Conservation (phyloP, 179 eudicot species). For the Drosera spatulata region DNA sequence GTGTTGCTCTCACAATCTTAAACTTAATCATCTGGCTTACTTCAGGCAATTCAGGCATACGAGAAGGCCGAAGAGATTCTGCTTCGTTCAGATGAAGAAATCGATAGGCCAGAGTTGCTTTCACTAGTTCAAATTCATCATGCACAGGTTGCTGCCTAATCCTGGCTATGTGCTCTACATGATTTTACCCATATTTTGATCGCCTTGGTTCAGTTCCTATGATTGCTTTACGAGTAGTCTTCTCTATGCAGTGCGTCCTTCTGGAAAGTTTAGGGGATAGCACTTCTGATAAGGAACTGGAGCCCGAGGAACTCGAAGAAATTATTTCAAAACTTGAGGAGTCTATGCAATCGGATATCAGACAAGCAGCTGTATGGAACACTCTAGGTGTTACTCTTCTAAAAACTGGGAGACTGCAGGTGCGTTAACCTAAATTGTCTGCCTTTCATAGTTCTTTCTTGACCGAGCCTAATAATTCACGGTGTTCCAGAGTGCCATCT, state of each 20-base stretch:
- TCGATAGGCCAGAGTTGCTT: slow-evolving; percentile 86
- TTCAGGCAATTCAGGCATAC: slow-evolving; percentile 63
- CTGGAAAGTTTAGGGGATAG: slow-evolving; percentile 64
- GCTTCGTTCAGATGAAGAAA: slow-evolving; percentile 77
- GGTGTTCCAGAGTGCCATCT: slow-evolving; percentile 61
- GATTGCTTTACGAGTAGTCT: slow-evolving; percentile 4
- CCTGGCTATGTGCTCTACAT: background rate
- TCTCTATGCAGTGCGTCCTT: slow-evolving; percentile 61
- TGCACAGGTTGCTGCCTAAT: slow-evolving; percentile 55
- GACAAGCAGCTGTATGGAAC: slow-evolving; percentile 94
- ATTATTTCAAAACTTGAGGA: slow-evolving; percentile 60
- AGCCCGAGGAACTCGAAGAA: slow-evolving; percentile 65
- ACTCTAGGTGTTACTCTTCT: slow-evolving; percentile 79
- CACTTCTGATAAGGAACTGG: slow-evolving; percentile 59
- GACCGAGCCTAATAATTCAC: slow-evolving; percentile 15
- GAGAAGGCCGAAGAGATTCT: slow-evolving; percentile 91
- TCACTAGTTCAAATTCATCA: slow-evolving; percentile 90
- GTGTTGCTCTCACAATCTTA: slow-evolving; percentile 6
- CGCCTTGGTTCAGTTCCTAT: background rate
- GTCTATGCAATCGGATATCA: slow-evolving; percentile 65
- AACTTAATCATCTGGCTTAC: slow-evolving; percentile 5
- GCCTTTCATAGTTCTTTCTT: background rate
- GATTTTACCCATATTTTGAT: background rate
- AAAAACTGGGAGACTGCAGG: slow-evolving; percentile 80
- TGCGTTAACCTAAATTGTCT: slow-evolving; percentile 7